Base-by-base conservation (phyloP, 75 land plant species). In the Sequoia sempervirens region DNA sequence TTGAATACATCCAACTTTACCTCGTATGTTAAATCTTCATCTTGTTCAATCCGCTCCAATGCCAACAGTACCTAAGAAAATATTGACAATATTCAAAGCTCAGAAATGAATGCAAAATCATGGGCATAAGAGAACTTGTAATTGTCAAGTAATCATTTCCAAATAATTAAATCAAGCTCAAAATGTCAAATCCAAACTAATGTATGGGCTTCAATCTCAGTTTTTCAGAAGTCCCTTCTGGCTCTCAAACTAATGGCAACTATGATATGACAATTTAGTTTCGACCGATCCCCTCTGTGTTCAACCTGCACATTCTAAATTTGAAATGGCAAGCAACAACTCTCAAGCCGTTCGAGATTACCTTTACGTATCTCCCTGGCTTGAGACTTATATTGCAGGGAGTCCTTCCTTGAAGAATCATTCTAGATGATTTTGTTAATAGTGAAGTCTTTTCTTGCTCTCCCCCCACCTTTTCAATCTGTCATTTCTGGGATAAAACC, bases 11-110 rank as follows among this genome's bases (percentile, higher is more conserved):
- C 47, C 18, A 43, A 82, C 23, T 13, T 34, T 80, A 93, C 95
- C 93, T 93, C 95, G 87, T 86, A 86, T 18, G 91, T 81, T 20
- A 91, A 40, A 79, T 91, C 92, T 81, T 87, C 91, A 83, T 90
- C 86, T 75, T 93, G 91, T 75, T 86, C 91, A 86, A 93, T 91
- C 28, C 91, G 85, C 66, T 91, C 95, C 36, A 93, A 81, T 37
- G 91, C 93, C 75, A 90, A 81, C 47, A 93, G 68, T n/a, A 93
- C 89, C 94, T 93, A 87, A 69, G 78, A 66, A 5, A 81, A 81
- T 47, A 75, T 50, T 2, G 11, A 81, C 10, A 50, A 81, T 17
- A 50, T 30, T 50, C 40, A 81, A 58, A 28, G 13, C 82, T 54
- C 45, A 4, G 14, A 81, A 18, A 82, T 32, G 70, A 40, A 36